Base-by-base conservation (phyloP, 495 filamentous ascomycete genomes). In the Chaetomium tenue region DNA sequence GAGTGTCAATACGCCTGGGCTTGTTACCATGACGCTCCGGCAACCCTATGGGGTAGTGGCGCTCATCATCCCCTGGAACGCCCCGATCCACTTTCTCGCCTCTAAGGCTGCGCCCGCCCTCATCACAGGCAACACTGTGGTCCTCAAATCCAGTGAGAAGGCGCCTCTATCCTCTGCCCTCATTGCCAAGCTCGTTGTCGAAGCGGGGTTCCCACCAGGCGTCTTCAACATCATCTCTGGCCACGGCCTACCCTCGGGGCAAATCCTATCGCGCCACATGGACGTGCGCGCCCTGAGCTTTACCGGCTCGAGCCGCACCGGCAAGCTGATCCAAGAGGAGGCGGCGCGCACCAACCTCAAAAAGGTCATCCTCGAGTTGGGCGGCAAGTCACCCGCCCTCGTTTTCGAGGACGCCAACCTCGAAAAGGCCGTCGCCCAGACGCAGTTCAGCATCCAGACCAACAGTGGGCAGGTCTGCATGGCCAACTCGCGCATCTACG, bases 31-130 rank as follows among this genome's bases (percentile, higher is more conserved):
- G 69, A 96, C 93, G 5, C 80, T 96, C 39, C 87, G 89, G 52
- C 89, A 97, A 73, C 93, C 93, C 0, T 80, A 95, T 63, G 93
- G 93, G 61, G 93, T 98, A 2, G 93, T 91, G 59, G 92, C 87
- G 11, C 88, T 93, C 75, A 96, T 96, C 70, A 94, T 96, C 60
- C 91, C 91, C 23, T 96, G 91, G 92, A 95, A 96, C 66, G 93
- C 87, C 63, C 90, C 92, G 9, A 76, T 93, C 6, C 81, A 79
- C 25, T 96, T 96, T 89, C 88, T 91, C 0, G 88, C 88, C 1
- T 92, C 89, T 91, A 97, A 97, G 73, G 76, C 95, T 2, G 92
- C 90, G 6, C 92, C 93, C 8, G 93, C 93, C 6, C 82, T 97
- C 18, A 89, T 90, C 47, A 89, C 88, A 56, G 91, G 93, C 13